phyloP scores from a whole-genome alignment of 495 filamentous ascomycete species.

The Amphirosellinia nigrospora region DNA sequence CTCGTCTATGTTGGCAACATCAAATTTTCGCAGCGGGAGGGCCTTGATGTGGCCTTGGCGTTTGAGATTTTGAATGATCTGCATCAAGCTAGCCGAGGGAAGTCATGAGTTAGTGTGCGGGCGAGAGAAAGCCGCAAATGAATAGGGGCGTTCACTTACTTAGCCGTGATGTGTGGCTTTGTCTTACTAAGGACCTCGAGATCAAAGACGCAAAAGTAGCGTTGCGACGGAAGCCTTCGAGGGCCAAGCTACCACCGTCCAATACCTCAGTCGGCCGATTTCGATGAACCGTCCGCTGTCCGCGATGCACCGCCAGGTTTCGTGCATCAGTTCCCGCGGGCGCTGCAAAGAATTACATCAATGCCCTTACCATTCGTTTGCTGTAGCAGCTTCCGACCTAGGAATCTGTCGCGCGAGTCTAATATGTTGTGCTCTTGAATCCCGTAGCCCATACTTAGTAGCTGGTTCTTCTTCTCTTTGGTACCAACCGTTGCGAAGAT shows the following conservation, averaged over 20 bases:
- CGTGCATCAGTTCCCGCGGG: slow-evolving; percentile 60
- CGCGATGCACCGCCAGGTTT: slow-evolving; percentile 56
- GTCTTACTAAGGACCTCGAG: background rate
- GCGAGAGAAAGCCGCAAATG: too few relatives aligned
- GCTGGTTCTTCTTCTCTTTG: slow-evolving; percentile 47
- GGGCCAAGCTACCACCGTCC: slow-evolving; percentile 36
- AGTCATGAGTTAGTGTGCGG: too few relatives aligned
- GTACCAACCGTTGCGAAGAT: slow-evolving; percentile 61
- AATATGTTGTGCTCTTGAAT: slow-evolving; percentile 60
- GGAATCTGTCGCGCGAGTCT: slow-evolving; percentile 41
- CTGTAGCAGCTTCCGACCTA: slow-evolving; percentile 49
- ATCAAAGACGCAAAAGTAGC: slow-evolving; percentile 39
- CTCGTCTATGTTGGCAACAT: background rate
- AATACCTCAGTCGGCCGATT: slow-evolving; percentile 52
- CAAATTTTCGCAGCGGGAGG: background rate
- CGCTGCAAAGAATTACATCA: slow-evolving; percentile 63
- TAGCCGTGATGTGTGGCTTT: background rate
- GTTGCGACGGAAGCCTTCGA: slow-evolving; percentile 48
- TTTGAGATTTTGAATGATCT: background rate
- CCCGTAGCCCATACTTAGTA: slow-evolving; percentile 49
- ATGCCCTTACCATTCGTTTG: slow-evolving; percentile 56
- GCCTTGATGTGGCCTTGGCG: background rate
- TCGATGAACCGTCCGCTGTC: slow-evolving; percentile 62
- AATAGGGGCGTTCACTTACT: too few relatives aligned
- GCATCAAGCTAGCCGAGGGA: too few relatives aligned